phyloP scores from a whole-genome alignment of 2,329 filamentous ascomycete species.

The Colletotrichum simmondsii region DNA sequence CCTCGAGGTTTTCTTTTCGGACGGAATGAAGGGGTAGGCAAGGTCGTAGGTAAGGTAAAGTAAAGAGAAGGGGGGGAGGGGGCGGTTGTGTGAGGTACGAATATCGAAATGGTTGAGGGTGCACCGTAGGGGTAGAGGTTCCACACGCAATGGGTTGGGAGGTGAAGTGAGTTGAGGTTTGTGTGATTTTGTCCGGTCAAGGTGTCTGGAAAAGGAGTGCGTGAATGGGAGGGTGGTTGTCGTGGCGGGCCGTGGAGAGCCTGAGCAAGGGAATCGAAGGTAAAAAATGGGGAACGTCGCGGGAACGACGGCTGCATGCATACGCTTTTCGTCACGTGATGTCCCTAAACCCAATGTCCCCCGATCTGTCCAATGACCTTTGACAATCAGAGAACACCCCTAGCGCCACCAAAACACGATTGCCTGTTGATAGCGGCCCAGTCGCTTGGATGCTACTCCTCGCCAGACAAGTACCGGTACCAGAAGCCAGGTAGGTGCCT shows the following conservation, averaged over 20 bases:
- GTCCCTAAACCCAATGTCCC: slow-evolving; percentile 20
- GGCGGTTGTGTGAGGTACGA: background rate
- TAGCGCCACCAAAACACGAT: background rate
- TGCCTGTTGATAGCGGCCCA: background rate
- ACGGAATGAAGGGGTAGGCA: background rate
- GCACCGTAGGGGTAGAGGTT: background rate
- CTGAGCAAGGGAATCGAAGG: slow-evolving; percentile 23
- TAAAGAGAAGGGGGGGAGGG: background rate
- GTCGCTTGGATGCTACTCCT: background rate
- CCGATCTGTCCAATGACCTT: slow-evolving; percentile 18
- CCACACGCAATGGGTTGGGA: background rate
- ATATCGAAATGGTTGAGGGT: background rate
- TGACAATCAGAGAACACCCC: background rate
- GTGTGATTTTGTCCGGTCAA: too few relatives aligned
- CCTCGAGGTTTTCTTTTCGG: background rate
- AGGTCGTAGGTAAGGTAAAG: background rate
- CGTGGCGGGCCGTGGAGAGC: slow-evolving; percentile 10
- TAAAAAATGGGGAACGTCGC: slow-evolving; percentile 28
- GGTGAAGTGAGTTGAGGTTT: background rate
- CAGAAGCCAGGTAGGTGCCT: background rate
- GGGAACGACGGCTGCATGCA: slow-evolving; percentile 35
- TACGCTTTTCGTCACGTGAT: slow-evolving; percentile 26
- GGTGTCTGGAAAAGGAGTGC: background rate
- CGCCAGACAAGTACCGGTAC: background rate
- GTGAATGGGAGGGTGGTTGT: background rate